Base-by-base conservation (phyloP, 768 basidiomycete genomes). In the Hygrocybe coccinea region DNA sequence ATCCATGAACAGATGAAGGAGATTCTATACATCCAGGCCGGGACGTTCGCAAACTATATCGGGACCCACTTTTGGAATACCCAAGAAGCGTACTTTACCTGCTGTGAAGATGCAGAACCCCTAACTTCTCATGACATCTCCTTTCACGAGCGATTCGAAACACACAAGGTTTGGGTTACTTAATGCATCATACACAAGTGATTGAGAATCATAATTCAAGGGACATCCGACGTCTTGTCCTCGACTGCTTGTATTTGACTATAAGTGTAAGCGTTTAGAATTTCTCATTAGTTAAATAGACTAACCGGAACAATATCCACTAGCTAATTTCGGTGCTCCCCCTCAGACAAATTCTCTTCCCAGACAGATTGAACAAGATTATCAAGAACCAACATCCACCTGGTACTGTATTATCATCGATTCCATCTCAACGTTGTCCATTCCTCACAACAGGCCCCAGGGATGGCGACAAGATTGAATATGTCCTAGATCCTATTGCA, bases 61-160 rank as follows among this genome's bases (percentile, higher is more conserved):
- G 87, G 87, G 45, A 81, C 87, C 0, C 89, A 91, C 62, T 90
- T 88, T 61, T 91, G 87, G 87, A 90, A 90, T 63, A 79, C 86
- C 1, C 88, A 90, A 67, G 85, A 89, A 66, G 77, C 69, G 59
- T 90, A 90, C 66, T 78, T 85, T 60, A 72, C 75, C 0, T 79
- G 79, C 57, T 72, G 74, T 19, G 77, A 76, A 46, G 69, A 67
- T 37, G 72, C 76, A 52, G 76, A 77, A 21, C 62, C 77, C 3
- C 54, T 74, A 33, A 70, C 81, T 36, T 74, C 80, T 55, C 73
- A 80, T 62, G 76, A 77, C 57, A 70, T 86, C 47, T 89, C 88
- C 10, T 90, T 89, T 66, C 73, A 79, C 61, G 85, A 89, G 67
- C 81, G 82, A 29, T 58, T n/a, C n/a, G n/a, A 75, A 39, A 78